Conservation (phyloP, 768 basidiomycete genomes). For the Russula sp. region DNA sequence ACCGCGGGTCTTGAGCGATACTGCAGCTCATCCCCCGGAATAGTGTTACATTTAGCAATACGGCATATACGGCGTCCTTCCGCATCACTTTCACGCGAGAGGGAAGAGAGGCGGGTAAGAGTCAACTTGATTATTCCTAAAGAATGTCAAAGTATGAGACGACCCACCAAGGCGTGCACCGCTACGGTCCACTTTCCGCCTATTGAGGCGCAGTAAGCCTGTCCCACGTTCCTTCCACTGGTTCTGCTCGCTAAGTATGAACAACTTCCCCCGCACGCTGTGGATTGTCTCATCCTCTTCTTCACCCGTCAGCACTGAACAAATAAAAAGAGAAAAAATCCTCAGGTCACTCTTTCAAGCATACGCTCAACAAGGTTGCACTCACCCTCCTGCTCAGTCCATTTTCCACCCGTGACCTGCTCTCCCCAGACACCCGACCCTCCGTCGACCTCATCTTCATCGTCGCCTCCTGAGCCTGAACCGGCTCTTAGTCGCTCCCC, state of each 20-base stretch:
- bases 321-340: neutral
- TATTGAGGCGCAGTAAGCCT: slow-evolving; percentile 68
- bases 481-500: slow-evolving; percentile 65
- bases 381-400: slow-evolving; percentile 70
- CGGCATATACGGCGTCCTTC: slow-evolving; percentile 75
- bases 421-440: slow-evolving; percentile 48
- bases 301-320: slow-evolving; percentile 69
- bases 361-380: slow-evolving; percentile 16
- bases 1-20: slow-evolving; percentile 74
- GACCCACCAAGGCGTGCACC: slow-evolving; percentile 64
- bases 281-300: slow-evolving; percentile 77
- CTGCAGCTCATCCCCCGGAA: slow-evolving; percentile 76
- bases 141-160: slow-evolving; percentile 5
- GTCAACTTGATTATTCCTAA: neutral
- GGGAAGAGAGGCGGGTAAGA: neutral
- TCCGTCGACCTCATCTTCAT: slow-evolving; percentile 41
- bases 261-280: slow-evolving; percentile 77
- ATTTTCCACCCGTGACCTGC: slow-evolving; percentile 42
- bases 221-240: slow-evolving; percentile 79
- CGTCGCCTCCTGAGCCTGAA: slow-evolving; percentile 46
- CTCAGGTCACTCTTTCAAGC: neutral
- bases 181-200: slow-evolving; percentile 57
- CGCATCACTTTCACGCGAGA: slow-evolving; percentile 60
- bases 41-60: slow-evolving; percentile 70
- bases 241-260: slow-evolving; percentile 51